A percentile compares a stretch with the other conserved stretches of the same genome.
Conservation (phyloP, 1,284 basidiomycete genomes). For the Athelia sp. region DNA sequence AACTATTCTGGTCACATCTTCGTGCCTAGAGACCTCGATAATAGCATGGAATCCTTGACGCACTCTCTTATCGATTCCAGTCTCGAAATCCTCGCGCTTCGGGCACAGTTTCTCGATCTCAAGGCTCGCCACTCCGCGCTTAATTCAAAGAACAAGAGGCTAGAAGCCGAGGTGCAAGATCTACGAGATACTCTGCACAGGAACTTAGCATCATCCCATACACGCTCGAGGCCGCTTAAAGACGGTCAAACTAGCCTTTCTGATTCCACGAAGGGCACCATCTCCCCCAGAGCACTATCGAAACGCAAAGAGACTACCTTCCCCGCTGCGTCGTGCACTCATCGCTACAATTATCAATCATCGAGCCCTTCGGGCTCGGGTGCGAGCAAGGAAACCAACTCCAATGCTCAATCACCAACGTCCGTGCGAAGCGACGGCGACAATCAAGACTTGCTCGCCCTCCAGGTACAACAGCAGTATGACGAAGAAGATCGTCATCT, state of each 20-base stretch:
- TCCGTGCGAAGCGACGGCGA: no score
- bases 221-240: no score
- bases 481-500: constrained; percentile 41
- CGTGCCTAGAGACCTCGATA: constrained; percentile 21
- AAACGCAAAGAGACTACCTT: no score
- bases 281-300: no score
- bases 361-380: no score
- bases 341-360: no score
- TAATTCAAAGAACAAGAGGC: constrained; percentile 23
- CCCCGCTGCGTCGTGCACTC: no score
- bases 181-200: not conserved
- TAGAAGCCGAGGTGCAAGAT: constrained; percentile 24
- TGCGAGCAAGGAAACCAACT: no score
- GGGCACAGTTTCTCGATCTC: constrained; percentile 34
- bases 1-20: constrained; percentile 57
- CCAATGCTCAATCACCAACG: no score
- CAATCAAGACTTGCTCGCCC: constrained; percentile 19
- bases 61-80: constrained; percentile 42
- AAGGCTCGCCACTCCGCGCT: constrained; percentile 25
- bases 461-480: constrained; percentile 29
- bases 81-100: constrained; percentile 36
- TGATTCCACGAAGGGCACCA: no score
- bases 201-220: no score
- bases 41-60: constrained; percentile 18
- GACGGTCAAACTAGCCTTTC: no score